These are phyloP conservation scores for Wickerhamiella infanticola DNA, from an alignment of 1,139 yeast species.

Conservation along the genomic window DNA sequence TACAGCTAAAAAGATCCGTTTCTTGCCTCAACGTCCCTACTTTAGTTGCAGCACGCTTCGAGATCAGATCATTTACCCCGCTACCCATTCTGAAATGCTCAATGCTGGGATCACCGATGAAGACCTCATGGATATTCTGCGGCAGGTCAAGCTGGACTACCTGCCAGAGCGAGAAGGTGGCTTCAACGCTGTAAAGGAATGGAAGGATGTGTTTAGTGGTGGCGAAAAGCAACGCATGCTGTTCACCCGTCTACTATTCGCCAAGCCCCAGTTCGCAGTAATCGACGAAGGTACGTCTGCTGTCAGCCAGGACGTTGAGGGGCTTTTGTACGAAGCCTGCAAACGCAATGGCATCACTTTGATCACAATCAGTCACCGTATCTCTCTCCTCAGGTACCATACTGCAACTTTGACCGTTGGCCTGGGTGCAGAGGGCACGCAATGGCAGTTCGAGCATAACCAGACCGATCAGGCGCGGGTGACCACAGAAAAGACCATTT, in stretches of 20 bases:
- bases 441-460: constrained; percentile 30
- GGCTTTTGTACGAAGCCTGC: constrained; percentile 63
- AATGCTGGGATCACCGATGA: constrained; percentile 56
- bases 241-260: constrained; percentile 75
- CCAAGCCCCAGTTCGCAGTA: constrained; percentile 66
- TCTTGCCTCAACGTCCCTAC: constrained; percentile 85
- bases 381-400: constrained; percentile 73
- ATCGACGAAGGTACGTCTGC: constrained; percentile 92
- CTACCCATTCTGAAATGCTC: constrained; percentile 63
- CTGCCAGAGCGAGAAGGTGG: constrained; percentile 49
- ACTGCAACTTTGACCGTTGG: constrained; percentile 50
- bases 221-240: constrained; percentile 90
- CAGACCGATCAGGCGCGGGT: constrained; percentile 18
- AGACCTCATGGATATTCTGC: constrained; percentile 49
- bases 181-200: constrained; percentile 49
- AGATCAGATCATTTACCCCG: constrained; percentile 82
- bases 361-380: constrained; percentile 75
- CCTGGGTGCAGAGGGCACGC: constrained; percentile 36
- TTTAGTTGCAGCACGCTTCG: constrained; percentile 56
- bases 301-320: constrained; percentile 84
- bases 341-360: constrained; percentile 58
- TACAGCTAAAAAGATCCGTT: constrained; percentile 50
- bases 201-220: constrained; percentile 88
- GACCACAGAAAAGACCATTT: constrained; percentile 25
- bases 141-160: constrained; percentile 69